Percentiles rank a stretch among this genome's conserved stretches.
These are phyloP conservation scores for Ceratocystis lukuohia DNA, from an alignment of 2,329 filamentous ascomycete species.

Conservation along the genomic window DNA sequence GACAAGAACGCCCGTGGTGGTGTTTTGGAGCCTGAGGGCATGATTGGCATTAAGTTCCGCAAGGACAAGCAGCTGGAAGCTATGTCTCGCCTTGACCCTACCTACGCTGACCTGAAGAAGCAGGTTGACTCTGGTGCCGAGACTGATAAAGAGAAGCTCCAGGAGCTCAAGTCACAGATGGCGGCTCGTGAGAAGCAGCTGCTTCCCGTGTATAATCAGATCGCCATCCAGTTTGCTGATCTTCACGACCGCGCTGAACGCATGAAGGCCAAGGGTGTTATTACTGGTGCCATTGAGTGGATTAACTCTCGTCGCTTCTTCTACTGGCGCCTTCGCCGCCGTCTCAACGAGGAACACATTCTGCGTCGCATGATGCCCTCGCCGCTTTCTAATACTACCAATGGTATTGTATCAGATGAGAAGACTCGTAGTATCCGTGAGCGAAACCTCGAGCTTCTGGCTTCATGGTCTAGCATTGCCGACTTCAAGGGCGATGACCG, in stretches of 20 bases:
- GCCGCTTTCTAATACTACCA: constrained; percentile 26
- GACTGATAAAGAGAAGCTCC: constrained; percentile 59
- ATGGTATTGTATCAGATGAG: constrained; percentile 27
- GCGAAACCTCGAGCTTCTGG: constrained; percentile 59
- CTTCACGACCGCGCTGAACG: constrained; percentile 91
- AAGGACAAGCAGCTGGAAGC: constrained; percentile 95
- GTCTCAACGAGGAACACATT: constrained; percentile 94
- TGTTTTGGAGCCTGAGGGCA: constrained; percentile 95
- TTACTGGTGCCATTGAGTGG: constrained; percentile 76
- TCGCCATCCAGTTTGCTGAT: constrained; percentile 93
- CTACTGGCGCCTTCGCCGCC: constrained; percentile 96
- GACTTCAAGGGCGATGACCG: constrained; percentile 69
- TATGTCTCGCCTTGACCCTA: constrained; percentile 83
- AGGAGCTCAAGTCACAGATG: constrained; percentile 73
- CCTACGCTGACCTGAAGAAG: constrained; percentile 73
- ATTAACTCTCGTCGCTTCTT: constrained; percentile 88
- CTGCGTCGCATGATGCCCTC: constrained; percentile 65
- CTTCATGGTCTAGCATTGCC: constrained; percentile 67
- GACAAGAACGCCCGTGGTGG: constrained; percentile 89
- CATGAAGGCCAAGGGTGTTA: constrained; percentile 95
- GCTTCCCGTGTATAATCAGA: constrained; percentile 84
- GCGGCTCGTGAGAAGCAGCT: constrained; percentile 73
- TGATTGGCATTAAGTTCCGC: constrained; percentile 96
- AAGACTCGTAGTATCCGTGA: constrained; percentile 43
- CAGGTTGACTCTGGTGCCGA: constrained; percentile 50